Conservation (phyloP, 495 filamentous ascomycete genomes). For the Trichoderma orchidacearum region DNA sequence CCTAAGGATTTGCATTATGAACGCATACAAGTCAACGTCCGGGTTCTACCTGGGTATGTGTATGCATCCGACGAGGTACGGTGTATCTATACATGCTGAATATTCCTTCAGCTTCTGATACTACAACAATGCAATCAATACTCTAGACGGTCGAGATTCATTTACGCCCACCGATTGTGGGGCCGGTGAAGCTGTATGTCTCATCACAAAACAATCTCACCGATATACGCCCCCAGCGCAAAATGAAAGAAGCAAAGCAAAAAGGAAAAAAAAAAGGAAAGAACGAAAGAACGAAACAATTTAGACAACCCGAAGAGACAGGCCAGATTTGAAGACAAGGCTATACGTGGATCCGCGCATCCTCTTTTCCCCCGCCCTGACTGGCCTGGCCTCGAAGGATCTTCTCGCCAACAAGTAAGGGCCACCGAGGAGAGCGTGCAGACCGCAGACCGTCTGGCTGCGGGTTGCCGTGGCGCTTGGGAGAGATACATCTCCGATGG, state of each 20-base stretch:
- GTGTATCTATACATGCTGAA: neutral
- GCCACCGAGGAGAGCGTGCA: neutral
- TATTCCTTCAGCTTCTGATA: neutral
- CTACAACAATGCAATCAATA: neutral
- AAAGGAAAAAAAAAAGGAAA: neutral
- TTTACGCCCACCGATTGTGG: neutral
- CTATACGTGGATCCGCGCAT: neutral
- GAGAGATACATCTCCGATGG: neutral
- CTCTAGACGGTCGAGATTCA: neutral
- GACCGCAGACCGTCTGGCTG: neutral
- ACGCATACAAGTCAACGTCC: neutral
- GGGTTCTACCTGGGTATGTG: neutral
- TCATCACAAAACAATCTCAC: neutral
- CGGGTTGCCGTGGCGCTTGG: neutral
- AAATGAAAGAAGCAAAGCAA: too few species aligned
- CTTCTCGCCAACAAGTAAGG: neutral
- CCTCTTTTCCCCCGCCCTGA: too few species aligned
- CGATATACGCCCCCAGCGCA: neutral
- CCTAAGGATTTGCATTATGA: neutral
- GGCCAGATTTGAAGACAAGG: neutral
- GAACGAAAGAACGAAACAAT: neutral
- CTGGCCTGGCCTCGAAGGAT: neutral
- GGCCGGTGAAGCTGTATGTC: conserved; percentile 1
- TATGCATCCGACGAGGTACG: neutral
- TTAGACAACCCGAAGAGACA: too few species aligned